phyloP scores from a whole-genome alignment of 1,284 basidiomycete species.

The Pisolithus thermaeus region DNA sequence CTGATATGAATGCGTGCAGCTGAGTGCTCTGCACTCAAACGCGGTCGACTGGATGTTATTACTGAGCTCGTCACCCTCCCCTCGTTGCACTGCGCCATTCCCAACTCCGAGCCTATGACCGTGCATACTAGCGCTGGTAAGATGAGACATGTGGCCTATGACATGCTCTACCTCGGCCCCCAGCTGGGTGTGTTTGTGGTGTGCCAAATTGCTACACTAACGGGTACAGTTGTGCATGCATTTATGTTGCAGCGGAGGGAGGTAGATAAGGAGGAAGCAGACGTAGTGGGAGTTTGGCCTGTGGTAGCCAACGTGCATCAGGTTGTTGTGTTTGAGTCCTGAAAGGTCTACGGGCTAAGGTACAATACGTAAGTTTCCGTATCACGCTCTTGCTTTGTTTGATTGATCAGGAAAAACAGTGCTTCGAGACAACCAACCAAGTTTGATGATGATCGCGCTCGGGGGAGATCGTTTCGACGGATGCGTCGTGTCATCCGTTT shows the following conservation, averaged over 20 bases:
- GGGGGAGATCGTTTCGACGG: constrained; percentile 27
- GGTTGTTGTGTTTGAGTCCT: constrained; percentile 23
- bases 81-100: constrained; percentile 15
- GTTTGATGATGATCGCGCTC: constrained; percentile 80
- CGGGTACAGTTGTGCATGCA: constrained; percentile 22
- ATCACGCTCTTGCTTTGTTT: too few relatives aligned
- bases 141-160: constrained; percentile 20
- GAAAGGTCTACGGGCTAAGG: not conserved
- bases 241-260: constrained; percentile 28
- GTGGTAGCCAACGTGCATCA: constrained; percentile 26
- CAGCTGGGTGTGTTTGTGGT: constrained; percentile 24
- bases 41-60: constrained; percentile 21
- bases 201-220: constrained; percentile 15
- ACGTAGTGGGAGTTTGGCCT: constrained; percentile 25
- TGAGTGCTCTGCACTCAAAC: constrained; percentile 15
- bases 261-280: constrained; percentile 23
- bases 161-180: constrained; percentile 26
- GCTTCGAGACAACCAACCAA: constrained; percentile 42
- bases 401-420: not conserved
- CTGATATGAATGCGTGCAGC: not conserved
- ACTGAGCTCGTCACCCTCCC: constrained; percentile 23
- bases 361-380: not conserved
- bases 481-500: constrained; percentile 13
- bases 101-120: not conserved
- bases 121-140: not conserved